Conservation (phyloP, 345 rosid species). For the Brassica cretica region DNA sequence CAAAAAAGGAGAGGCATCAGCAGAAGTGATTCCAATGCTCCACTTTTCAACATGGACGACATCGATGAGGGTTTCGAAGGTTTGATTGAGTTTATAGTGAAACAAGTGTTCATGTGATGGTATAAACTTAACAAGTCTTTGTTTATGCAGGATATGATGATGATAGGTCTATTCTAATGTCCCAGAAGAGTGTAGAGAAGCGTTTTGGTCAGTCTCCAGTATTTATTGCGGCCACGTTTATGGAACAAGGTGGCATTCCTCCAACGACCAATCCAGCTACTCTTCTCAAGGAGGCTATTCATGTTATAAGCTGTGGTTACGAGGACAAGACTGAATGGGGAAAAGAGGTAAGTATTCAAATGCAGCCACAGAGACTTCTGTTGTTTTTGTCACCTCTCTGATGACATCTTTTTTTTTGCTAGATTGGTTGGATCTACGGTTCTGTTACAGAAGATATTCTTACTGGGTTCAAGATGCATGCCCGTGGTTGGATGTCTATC, state of each 20-base stretch:
- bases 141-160: conserved; percentile 90
- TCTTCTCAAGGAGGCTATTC: conserved; percentile 95
- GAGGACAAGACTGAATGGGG: conserved; percentile 99
- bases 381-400: conserved; percentile 6
- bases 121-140: conserved; percentile 20
- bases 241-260: conserved; percentile 98
- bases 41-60: conserved; percentile 98
- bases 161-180: conserved; percentile 96
- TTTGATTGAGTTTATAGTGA: conserved; percentile 39
- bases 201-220: conserved; percentile 99
- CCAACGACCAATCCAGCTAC: conserved; percentile 94
- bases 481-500: conserved; percentile 98
- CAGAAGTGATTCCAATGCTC: conserved; percentile 94
- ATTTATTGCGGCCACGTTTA: conserved; percentile 95
- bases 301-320: conserved; percentile 98
- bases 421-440: conserved; percentile 99
- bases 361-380: conserved; percentile 15
- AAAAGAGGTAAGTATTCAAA: conserved; percentile 68
- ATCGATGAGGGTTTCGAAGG: conserved; percentile 99
- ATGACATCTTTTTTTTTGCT: conserved; percentile 27
- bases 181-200: conserved; percentile 96
- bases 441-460: conserved; percentile 99
- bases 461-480: conserved; percentile 99
- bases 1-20: conserved; percentile 72
- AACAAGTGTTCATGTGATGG: conserved; percentile 8